A percentile compares a stretch with the other conserved stretches of the same genome.
Evolutionary conservation across 2,329 filamentous ascomycete genomes (phyloP).

Genomic region (Chaetomiaceae sp.): DNA sequence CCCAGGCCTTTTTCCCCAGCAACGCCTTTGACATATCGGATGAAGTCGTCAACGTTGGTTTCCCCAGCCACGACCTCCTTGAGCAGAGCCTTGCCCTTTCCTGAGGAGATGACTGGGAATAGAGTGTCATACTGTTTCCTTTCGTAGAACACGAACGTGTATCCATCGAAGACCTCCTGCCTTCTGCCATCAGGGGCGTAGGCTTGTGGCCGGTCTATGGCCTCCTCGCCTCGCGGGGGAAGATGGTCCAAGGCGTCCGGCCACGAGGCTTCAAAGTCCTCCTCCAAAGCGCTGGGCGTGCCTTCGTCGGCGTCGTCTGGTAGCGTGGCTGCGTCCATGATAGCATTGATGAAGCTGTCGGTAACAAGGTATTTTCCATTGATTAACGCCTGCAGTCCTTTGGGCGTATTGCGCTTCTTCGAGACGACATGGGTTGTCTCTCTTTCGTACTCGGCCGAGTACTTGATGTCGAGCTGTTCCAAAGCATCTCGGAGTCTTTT

Average conservation of each 20-base stretch:
- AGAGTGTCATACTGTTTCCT: slow-evolving; percentile 70
- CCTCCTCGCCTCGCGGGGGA: slow-evolving; percentile 71
- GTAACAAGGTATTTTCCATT: slow-evolving; percentile 75
- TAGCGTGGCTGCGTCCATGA: slow-evolving; percentile 56
- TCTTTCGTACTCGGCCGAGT: slow-evolving; percentile 65
- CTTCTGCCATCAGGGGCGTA: slow-evolving; percentile 67
- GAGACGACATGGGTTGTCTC: slow-evolving; percentile 84
- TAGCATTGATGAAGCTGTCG: slow-evolving; percentile 65
- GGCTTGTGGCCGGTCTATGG: slow-evolving; percentile 60
- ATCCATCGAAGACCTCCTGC: slow-evolving; percentile 72
- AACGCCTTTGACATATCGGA: slow-evolving; percentile 68
- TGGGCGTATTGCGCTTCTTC: slow-evolving; percentile 83
- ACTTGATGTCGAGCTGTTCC: slow-evolving; percentile 85
- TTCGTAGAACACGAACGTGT: slow-evolving; percentile 85
- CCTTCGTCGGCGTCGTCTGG: slow-evolving; percentile 44
- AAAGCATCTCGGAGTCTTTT: slow-evolving; percentile 58
- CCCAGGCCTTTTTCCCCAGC: slow-evolving; percentile 70
- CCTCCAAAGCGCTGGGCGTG: slow-evolving; percentile 58
- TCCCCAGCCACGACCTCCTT: slow-evolving; percentile 55
- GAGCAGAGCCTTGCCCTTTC: slow-evolving; percentile 74
- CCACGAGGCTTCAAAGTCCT: slow-evolving; percentile 75
- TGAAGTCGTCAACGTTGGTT: slow-evolving; percentile 70
- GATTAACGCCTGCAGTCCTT: slow-evolving; percentile 80
- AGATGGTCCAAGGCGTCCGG: slow-evolving; percentile 68
- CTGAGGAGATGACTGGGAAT: slow-evolving; percentile 68